Conservation (phyloP, 176 grass and related monocot genomes). For the Metroxylon sagu region DNA sequence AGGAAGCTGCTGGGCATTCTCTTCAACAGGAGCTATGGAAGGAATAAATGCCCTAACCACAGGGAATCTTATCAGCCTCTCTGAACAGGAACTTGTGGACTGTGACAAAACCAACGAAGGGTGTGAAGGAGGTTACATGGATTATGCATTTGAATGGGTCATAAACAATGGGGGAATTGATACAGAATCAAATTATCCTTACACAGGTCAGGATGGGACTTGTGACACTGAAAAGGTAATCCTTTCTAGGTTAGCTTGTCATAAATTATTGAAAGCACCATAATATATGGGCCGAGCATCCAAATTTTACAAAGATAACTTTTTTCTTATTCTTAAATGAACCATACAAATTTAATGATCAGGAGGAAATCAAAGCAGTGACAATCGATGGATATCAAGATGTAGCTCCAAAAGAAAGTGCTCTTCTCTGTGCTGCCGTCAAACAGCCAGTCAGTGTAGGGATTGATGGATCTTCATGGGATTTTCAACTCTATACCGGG, state of each 20-base stretch:
- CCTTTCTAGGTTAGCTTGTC: no score
- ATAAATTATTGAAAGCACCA: no score
- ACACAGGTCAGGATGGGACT: constrained; percentile 9
- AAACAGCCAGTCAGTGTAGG: constrained; percentile 43
- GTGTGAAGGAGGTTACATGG: constrained; percentile 28
- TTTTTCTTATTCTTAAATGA: not conserved
- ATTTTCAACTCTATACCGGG: constrained; percentile 43
- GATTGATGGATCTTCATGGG: constrained; percentile 28
- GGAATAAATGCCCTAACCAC: constrained; percentile 22
- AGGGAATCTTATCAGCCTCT: constrained; percentile 26
- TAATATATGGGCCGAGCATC: no score
- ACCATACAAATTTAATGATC: not conserved
- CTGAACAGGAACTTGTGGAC: constrained; percentile 27
- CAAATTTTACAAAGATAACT: not conserved
- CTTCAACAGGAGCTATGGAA: constrained; percentile 27
- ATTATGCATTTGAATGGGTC: constrained; percentile 28
- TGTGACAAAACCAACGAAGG: constrained; percentile 21
- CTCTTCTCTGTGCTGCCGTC: constrained; percentile 39
- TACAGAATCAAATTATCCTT: constrained; percentile 19
- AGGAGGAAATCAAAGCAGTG: constrained; percentile 34
- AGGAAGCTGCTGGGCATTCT: constrained; percentile 31
- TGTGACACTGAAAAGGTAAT: constrained; percentile 16
- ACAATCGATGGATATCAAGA: constrained; percentile 39
- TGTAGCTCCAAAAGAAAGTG: constrained; percentile 22
- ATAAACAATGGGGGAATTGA: constrained; percentile 14